Conservation (phyloP, 1,284 basidiomycete species). For the Pterula multifida region DNA sequence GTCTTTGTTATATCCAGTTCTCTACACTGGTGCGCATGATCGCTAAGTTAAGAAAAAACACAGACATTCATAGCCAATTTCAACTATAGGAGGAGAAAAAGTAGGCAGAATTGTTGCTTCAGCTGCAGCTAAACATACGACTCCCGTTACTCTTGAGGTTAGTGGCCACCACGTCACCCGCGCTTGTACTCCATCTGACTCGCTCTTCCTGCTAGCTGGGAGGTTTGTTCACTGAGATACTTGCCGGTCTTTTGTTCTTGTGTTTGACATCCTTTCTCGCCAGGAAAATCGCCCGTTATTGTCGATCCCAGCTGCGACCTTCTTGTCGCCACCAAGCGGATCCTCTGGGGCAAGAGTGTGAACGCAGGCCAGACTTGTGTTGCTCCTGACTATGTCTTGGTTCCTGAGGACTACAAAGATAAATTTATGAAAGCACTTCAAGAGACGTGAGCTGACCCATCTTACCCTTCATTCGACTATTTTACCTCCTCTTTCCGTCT, state of each 20-base stretch:
- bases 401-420: slow-evolving; percentile 52
- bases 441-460: slow-evolving; percentile 33
- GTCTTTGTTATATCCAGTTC: no score
- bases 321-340: slow-evolving; percentile 13
- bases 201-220: not conserved
- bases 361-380: slow-evolving; percentile 22
- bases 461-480: slow-evolving; percentile 6
- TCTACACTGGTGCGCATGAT: slow-evolving; percentile 44
- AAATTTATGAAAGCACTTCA: slow-evolving; percentile 50
- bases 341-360: slow-evolving; percentile 32
- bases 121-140: slow-evolving; percentile 80
- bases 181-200: not conserved
- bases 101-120: slow-evolving; percentile 71
- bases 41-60: no score
- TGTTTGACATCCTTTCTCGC: not conserved
- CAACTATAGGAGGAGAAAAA: slow-evolving; percentile 45
- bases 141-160: slow-evolving; percentile 74
- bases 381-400: slow-evolving; percentile 60
- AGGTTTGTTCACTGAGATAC: not conserved
- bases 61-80: slow-evolving; percentile 4
- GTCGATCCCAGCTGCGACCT: slow-evolving; percentile 26
- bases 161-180: slow-evolving; percentile 3
- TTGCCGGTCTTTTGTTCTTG: no score
- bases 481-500: not conserved
- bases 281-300: slow-evolving; percentile 39